These are phyloP conservation scores for Schrenkiella parvula DNA, from an alignment of 345 rosid species.

Conservation along the genomic window DNA sequence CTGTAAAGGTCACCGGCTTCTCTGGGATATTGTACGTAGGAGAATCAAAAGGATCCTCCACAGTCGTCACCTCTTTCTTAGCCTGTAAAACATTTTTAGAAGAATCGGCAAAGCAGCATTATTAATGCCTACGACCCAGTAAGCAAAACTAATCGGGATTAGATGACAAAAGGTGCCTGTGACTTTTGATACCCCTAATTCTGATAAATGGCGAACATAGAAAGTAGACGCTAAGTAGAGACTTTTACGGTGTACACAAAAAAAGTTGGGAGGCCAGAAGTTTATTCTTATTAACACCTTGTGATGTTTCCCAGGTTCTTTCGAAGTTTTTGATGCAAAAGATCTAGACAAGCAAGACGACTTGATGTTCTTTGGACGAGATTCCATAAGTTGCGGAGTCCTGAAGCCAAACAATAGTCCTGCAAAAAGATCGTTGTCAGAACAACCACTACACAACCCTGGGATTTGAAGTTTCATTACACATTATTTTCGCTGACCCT, in stretches of 20 bases:
- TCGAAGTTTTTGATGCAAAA: conserved; percentile 66
- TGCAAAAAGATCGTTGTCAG: conserved; percentile 35
- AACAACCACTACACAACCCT: conserved; percentile 12
- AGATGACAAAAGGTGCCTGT: neutral
- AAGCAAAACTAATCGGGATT: neutral
- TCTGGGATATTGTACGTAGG: conserved; percentile 93
- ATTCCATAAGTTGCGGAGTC: conserved; percentile 20
- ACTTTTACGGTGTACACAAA: neutral
- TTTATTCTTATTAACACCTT: conserved; percentile 39
- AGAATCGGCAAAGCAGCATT: conserved; percentile 4
- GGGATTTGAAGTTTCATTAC: neutral
- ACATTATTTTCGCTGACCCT: conserved; percentile 45
- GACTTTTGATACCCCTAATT: neutral
- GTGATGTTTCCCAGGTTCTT: conserved; percentile 34
- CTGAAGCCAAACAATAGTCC: conserved; percentile 36
- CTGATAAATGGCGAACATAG: conserved; percentile 7
- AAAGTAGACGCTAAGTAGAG: neutral
- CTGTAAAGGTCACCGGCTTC: conserved; percentile 86
- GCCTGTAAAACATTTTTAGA: conserved; percentile 39
- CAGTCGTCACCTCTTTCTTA: conserved; percentile 73
- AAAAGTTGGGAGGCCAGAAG: neutral
- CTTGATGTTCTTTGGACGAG: conserved; percentile 10
- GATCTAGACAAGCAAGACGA: conserved; percentile 46
- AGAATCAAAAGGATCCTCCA: conserved; percentile 96
- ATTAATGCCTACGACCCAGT: neutral